Percentiles rank a stretch among this genome's conserved stretches.
phyloP scores from a whole-genome alignment of 192 early-diverging fungal species.

The Fimicolochytrium jonesii region DNA sequence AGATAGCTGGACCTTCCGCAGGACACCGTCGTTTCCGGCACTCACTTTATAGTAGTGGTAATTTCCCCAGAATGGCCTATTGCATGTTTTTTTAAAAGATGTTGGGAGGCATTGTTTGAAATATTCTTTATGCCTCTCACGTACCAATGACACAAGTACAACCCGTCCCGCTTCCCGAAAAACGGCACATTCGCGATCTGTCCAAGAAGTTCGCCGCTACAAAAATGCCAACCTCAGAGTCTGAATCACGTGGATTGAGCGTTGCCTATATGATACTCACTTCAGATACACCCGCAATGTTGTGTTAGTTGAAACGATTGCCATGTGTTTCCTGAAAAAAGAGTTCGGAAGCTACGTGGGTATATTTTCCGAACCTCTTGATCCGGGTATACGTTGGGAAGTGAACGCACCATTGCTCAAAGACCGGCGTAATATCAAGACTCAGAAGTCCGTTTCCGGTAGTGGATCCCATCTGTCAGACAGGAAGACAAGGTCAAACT shows the following conservation, averaged over 20 bases:
- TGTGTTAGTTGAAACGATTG: neutral
- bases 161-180: conserved; percentile 5
- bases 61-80: conserved; percentile 1
- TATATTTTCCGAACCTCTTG: no score
- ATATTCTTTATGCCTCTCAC: no score
- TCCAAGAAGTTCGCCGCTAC: conserved; percentile 1
- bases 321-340: conserved; percentile 4
- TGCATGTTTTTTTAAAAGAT: no score
- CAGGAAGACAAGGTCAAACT: no score
- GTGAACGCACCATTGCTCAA: conserved; percentile 4
- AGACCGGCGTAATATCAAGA: neutral
- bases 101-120: no score
- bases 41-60: conserved; percentile 2
- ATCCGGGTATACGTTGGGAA: neutral
- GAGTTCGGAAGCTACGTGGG: neutral
- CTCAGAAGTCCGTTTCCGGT: neutral
- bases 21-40: no score
- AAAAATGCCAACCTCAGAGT: no score
- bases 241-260: no score
- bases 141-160: conserved; percentile 8
- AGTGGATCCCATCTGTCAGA: conserved; percentile 1
- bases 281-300: conserved; percentile 5
- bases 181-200: neutral
- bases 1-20: no score
- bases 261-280: no score